These are phyloP conservation scores for Saccharomyces hybrid DNA, from an alignment of 1,139 yeast species.

Conservation along the genomic window DNA sequence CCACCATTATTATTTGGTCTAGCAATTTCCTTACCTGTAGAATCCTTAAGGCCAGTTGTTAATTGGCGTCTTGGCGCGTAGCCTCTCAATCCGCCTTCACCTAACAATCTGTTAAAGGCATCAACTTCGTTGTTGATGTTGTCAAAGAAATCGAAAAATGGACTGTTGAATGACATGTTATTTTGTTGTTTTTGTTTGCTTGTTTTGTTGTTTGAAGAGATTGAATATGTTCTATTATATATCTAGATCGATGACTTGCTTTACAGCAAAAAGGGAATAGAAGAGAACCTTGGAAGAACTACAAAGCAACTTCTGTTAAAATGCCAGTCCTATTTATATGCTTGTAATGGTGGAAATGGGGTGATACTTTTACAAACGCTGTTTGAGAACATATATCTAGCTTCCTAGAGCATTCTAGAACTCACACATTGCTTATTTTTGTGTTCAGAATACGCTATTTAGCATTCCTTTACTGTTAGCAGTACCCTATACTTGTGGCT, in stretches of 20 bases:
- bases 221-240: neutral
- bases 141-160: constrained; percentile 39
- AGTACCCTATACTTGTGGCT: neutral
- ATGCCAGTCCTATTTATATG: neutral
- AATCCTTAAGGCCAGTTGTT: constrained; percentile 1
- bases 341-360: neutral
- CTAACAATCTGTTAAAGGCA: constrained; percentile 32
- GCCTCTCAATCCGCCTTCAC: constrained; percentile 16
- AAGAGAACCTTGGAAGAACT: neutral
- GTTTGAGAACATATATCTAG: neutral
- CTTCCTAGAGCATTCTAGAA: neutral
- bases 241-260: neutral
- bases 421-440: neutral
- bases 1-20: constrained; percentile 5
- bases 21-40: constrained; percentile 10
- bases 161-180: constrained; percentile 34
- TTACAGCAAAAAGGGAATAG: neutral
- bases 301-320: neutral
- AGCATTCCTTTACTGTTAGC: neutral
- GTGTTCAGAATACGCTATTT: neutral
- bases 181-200: constrained; percentile 7
- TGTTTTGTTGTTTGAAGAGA: neutral
- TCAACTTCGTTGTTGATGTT: constrained; percentile 37
- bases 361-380: neutral
- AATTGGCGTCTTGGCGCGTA: constrained; percentile 12